Evolutionary conservation across 108 stramenopile genomes (phyloP), one percentile per base, ranked within the genome.

Genomic region (Conticribra weissflogii): DNA sequence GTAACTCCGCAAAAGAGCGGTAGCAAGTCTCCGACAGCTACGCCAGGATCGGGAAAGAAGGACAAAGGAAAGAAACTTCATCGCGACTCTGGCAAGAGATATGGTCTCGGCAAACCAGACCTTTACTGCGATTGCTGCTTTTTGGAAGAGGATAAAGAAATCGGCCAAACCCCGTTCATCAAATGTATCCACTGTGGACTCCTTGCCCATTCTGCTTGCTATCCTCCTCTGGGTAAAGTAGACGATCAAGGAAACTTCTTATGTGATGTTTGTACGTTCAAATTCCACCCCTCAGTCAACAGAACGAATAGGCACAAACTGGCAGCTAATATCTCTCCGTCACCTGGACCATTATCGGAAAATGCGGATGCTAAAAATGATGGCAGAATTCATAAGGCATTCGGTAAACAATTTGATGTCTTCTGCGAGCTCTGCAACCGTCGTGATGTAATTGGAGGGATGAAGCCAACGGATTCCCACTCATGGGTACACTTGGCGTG

Each of bases 141-240:
- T 17, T 32, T 58, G 12, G 31, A 33, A 33, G 57, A 58, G 57
- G 57, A 58, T 2, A 18, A 58, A 33, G 57, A 58, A 33, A 33
- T 58, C 21, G 33, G 57, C n/a, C 2, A 58, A 8, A 58, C 57
- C 16, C 57, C 57, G 12, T 58, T 58, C 15, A 58, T 58, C 57
- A 29, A 58, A 16, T 58, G 57, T 33, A 29, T 58, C 27, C 29
- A 34, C 21, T 58, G 57, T 33, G 31, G 31, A 3, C 57, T 58
- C n/a, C n/a, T 58, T n/a, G 57, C 57, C 12, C 57, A 58, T 32
- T 58, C 57, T 9, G 57, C 57, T 3, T 58, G 57, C 21, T 58
- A 58, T 28, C 57, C 57, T 19, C 57, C 28, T 1, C 8, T 33
- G 16, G 34, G 57, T 34, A 58, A 23, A 14, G 57, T 58, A 33